Percentiles rank a stretch among this genome's conserved stretches.
These are phyloP conservation scores for Gliomastix tumulicola DNA, from an alignment of 2,329 filamentous ascomycete genomes.

Conservation along the genomic window DNA sequence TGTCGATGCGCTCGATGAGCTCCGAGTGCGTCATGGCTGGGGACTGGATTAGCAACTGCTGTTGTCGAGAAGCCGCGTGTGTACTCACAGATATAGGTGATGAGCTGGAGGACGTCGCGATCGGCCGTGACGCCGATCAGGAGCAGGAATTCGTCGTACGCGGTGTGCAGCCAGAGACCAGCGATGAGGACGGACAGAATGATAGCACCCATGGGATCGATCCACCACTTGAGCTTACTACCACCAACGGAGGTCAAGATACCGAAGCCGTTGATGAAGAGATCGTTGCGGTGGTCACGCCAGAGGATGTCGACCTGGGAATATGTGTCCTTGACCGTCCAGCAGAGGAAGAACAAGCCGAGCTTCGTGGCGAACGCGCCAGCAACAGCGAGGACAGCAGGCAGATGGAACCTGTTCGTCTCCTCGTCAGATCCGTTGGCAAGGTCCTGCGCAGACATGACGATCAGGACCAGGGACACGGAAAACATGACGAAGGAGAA, in stretches of 20 bases:
- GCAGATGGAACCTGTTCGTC: slow-evolving; percentile 1
- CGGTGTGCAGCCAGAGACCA: slow-evolving; percentile 53
- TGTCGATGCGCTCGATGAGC: slow-evolving; percentile 51
- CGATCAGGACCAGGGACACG: slow-evolving; percentile 48
- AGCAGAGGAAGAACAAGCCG: slow-evolving; percentile 43
- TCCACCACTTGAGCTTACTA: slow-evolving; percentile 46
- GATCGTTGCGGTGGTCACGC: slow-evolving; percentile 50
- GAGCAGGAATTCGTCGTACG: slow-evolving; percentile 55
- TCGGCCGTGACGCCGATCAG: slow-evolving; percentile 56
- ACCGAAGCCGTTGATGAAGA: slow-evolving; percentile 47
- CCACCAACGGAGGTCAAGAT: slow-evolving; percentile 49
- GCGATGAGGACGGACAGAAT: slow-evolving; percentile 54
- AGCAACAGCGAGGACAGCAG: slow-evolving; percentile 12
- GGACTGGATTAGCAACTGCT: too few species aligned
- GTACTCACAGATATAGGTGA: slow-evolving; percentile 1
- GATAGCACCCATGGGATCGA: slow-evolving; percentile 56
- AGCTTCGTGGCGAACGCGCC: slow-evolving; percentile 46
- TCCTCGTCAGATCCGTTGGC: background rate
- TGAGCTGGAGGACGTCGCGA: slow-evolving; percentile 35
- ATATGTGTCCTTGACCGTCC: slow-evolving; percentile 43
- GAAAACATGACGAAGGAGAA: slow-evolving; percentile 63
- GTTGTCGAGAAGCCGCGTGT: too few species aligned
- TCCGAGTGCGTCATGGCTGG: slow-evolving; percentile 45
- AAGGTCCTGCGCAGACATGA: slow-evolving; percentile 1
- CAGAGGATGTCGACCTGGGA: slow-evolving; percentile 51